Evolutionary conservation across 2,329 filamentous ascomycete species (phyloP).

Genomic region (Aureobasidium vineae): DNA sequence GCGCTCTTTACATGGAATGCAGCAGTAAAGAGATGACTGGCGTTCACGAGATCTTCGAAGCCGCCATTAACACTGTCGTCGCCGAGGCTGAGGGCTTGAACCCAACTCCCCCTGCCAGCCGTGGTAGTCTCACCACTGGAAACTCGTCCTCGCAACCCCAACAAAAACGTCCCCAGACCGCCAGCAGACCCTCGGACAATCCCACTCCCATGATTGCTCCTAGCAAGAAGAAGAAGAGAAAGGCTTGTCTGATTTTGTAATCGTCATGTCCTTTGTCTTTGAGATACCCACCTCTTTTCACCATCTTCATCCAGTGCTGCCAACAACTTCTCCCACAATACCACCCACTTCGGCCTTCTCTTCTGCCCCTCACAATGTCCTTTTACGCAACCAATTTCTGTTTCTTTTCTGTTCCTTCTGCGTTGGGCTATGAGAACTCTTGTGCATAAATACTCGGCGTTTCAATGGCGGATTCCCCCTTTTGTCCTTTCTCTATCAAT

Average conservation of each 20-base stretch:
- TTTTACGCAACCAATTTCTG: neutral
- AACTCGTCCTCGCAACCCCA: constrained; percentile 34
- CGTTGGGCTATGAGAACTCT: constrained; percentile 6
- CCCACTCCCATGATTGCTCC: constrained; percentile 33
- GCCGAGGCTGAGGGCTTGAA: constrained; percentile 57
- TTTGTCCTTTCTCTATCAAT: neutral
- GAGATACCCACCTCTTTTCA: constrained; percentile 10
- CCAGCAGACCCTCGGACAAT: constrained; percentile 34
- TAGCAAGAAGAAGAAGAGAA: constrained; percentile 73
- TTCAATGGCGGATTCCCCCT: constrained; percentile 18
- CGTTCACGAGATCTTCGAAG: constrained; percentile 94
- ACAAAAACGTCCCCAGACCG: constrained; percentile 39
- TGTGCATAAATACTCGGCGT: constrained; percentile 21
- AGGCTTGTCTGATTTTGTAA: constrained; percentile 74
- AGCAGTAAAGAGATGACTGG: constrained; percentile 96
- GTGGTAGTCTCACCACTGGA: constrained; percentile 45
- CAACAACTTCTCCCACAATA: neutral
- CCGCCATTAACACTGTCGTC: constrained; percentile 86
- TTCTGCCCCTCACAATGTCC: neutral
- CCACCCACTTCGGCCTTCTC: neutral
- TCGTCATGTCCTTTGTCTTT: constrained; percentile 3
- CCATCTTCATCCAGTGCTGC: neutral
- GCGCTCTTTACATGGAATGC: constrained; percentile 94
- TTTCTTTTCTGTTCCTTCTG: neutral
- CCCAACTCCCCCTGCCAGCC: constrained; percentile 33